These are phyloP conservation scores for Boletus subparvulus DNA, from an alignment of 768 basidiomycete species.

Conservation along the genomic window DNA sequence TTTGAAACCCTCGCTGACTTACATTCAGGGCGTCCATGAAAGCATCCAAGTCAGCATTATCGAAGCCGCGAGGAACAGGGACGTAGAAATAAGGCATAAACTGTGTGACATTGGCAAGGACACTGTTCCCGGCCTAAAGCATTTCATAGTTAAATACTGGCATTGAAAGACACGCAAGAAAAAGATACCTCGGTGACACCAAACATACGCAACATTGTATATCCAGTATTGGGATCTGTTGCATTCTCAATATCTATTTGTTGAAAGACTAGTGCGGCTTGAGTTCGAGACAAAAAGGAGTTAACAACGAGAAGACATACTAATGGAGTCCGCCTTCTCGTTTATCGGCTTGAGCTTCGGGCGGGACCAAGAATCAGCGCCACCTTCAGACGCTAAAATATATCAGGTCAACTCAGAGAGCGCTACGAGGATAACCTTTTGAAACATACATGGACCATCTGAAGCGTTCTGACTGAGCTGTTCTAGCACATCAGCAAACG, in stretches of 20 bases:
- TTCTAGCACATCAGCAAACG: constrained; percentile 66
- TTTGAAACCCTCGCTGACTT: constrained; percentile 25
- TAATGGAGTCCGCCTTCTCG: constrained; percentile 61
- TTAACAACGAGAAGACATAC: constrained; percentile 40
- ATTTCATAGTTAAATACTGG: constrained; percentile 1
- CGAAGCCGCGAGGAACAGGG: constrained; percentile 81
- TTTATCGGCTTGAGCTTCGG: constrained; percentile 57
- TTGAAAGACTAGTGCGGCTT: constrained; percentile 69
- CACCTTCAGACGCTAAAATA: constrained; percentile 66
- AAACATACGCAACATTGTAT: constrained; percentile 66
- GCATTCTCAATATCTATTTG: constrained; percentile 91
- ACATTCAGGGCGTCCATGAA: constrained; percentile 79
- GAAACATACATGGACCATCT: constrained; percentile 41
- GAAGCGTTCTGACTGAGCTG: constrained; percentile 52
- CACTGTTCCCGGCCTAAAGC: constrained; percentile 78
- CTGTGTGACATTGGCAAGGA: constrained; percentile 76
- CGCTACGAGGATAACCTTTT: neutral
- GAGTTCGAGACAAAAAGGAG: neutral
- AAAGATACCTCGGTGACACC: constrained; percentile 80
- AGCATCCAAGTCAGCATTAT: constrained; percentile 58
- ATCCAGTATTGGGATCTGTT: constrained; percentile 40
- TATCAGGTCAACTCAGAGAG: neutral
- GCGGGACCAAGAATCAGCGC: constrained; percentile 72
- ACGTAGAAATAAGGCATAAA: constrained; percentile 96
- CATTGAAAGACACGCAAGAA: neutral